Percentiles rank a stretch among this genome's conserved stretches.
These are phyloP conservation scores for Ganoderma sinense DNA, from an alignment of 1,284 basidiomycete species.

Conservation along the genomic window DNA sequence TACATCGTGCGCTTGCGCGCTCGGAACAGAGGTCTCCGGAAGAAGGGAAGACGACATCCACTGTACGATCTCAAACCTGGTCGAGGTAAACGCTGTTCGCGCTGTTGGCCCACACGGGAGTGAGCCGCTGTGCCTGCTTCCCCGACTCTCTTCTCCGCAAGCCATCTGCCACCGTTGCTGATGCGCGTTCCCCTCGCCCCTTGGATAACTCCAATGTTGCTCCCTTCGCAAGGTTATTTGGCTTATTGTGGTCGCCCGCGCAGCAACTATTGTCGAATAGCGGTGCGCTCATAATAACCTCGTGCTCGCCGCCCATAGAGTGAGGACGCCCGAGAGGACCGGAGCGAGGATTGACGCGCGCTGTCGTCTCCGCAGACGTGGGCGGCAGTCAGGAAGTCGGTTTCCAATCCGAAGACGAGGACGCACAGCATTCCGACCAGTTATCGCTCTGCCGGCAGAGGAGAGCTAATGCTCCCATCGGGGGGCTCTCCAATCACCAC, in stretches of 20 bases:
- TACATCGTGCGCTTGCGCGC: not conserved
- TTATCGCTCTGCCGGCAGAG: conserved; percentile 14
- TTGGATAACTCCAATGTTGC: not conserved
- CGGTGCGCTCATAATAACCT: not conserved
- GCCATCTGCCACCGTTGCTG: conserved; percentile 2
- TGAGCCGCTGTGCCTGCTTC: conserved; percentile 5
- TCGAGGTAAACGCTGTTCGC: conserved; percentile 4
- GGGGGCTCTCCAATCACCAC: conserved; percentile 23
- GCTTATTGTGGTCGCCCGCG: not conserved
- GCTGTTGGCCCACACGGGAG: not conserved
- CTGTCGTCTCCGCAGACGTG: not conserved
- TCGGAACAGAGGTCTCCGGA: not conserved
- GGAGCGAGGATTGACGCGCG: conserved; percentile 10
- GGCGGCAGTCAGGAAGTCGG: conserved; percentile 31
- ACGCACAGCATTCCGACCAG: conserved; percentile 26
- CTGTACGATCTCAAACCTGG: not conserved
- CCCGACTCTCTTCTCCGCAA: not conserved
- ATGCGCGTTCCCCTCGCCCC: not conserved
- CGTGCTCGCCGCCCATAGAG: not conserved
- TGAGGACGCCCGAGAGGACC: conserved; percentile 7
- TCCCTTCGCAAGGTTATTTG: not conserved
- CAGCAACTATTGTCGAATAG: not conserved
- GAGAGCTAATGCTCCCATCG: conserved; percentile 19
- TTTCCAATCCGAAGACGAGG: conserved; percentile 24
- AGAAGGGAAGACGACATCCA: not conserved